phyloP scores from a whole-genome alignment of 139 green algal species.

The Micractinium conductrix region DNA sequence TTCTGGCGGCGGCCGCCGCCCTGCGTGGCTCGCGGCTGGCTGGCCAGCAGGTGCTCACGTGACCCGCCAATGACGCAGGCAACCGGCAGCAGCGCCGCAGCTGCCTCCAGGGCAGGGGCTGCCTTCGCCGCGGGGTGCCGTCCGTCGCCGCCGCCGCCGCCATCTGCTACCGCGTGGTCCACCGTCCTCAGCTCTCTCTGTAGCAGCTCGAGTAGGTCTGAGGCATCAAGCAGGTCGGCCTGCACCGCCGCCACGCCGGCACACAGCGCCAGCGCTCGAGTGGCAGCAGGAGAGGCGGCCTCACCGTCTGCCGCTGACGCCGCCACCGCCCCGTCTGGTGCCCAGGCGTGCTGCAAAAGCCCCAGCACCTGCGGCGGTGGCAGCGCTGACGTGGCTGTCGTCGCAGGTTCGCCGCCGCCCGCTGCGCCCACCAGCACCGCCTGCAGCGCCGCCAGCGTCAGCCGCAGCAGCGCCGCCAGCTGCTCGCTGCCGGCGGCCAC shows the following conservation, averaged over 20 bases:
- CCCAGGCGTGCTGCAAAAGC: neutral
- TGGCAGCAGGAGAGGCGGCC: neutral
- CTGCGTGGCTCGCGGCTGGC: conserved; percentile 4
- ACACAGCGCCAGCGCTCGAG: neutral
- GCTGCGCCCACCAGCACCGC: conserved; percentile 7
- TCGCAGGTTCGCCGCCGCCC: neutral
- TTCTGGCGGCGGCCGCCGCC: neutral
- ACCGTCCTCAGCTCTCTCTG: neutral
- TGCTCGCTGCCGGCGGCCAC: neutral
- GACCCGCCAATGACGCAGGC: neutral
- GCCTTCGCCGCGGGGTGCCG: neutral
- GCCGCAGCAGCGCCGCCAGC: conserved; percentile 25
- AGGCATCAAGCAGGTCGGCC: conserved; percentile 8
- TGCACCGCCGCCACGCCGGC: conserved; percentile 13
- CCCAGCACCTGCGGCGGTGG: conserved; percentile 1
- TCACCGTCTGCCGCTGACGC: neutral
- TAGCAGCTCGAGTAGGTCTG: conserved; percentile 9
- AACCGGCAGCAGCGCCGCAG: conserved; percentile 23
- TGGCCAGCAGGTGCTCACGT: neutral
- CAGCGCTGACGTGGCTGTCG: neutral
- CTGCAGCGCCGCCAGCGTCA: conserved; percentile 30
- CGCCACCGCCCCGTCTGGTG: neutral
- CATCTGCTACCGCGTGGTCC: neutral
- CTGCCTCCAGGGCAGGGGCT: neutral
- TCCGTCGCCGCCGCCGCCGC: neutral